These are phyloP conservation scores for Petrea volubilis DNA, from an alignment of 257 asterid genomes.

Conservation along the genomic window DNA sequence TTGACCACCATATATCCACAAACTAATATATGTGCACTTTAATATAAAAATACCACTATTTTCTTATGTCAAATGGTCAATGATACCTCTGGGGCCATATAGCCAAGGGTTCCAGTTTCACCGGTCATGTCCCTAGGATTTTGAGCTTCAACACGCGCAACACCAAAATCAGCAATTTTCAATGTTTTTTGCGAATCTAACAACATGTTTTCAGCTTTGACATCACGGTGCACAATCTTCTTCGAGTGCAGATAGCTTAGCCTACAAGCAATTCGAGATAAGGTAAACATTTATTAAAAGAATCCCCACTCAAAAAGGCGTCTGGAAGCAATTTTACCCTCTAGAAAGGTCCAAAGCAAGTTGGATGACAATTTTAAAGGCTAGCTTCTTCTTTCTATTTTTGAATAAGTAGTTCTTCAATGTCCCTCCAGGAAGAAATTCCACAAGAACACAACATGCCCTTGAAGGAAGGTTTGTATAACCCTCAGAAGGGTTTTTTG, in stretches of 20 bases:
- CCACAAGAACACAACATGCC: conserved; percentile 82
- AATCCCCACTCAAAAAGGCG: neutral
- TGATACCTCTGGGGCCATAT: conserved; percentile 93
- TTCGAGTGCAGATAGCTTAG: conserved; percentile 76
- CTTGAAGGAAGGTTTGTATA: conserved; percentile 53
- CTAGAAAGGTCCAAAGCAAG: conserved; percentile 78
- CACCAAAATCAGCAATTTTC: conserved; percentile 86
- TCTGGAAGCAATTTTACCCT: conserved; percentile 46
- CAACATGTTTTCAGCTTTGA: conserved; percentile 92
- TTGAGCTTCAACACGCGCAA: conserved; percentile 90
- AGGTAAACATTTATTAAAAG: neutral
- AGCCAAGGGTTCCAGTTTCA: conserved; percentile 88
- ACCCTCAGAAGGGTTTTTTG: conserved; percentile 54
- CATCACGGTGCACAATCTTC: conserved; percentile 85
- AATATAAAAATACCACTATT: no score
- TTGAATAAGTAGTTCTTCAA: conserved; percentile 63
- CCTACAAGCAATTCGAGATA: conserved; percentile 32
- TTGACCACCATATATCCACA: no score
- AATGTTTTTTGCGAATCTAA: conserved; percentile 48
- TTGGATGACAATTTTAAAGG: conserved; percentile 58
- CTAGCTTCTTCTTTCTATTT: conserved; percentile 73
- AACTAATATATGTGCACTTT: no score
- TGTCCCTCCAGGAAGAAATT: conserved; percentile 72
- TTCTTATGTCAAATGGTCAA: no score
- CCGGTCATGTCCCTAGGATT: conserved; percentile 91